Evolutionary conservation across 148 eudicot genomes (phyloP), one percentile per base, ranked within the genome.

Genomic region (Spergularia marina): DNA sequence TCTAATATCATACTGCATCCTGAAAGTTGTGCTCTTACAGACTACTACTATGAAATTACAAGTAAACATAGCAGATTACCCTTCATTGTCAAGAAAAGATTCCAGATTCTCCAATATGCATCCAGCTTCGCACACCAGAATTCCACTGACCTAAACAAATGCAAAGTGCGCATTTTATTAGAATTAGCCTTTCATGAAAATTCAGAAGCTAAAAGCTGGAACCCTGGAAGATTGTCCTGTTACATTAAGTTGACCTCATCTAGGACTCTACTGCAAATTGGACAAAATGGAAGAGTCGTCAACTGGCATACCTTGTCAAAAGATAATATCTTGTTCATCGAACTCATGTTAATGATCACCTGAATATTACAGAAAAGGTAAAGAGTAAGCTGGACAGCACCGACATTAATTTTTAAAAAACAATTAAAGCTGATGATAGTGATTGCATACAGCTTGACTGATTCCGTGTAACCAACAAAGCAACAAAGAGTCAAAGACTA

Each of bases 51-150:
- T 41, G 34, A 65, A 40, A 65, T 12, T 39, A 67, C 9, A 18
- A 58, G 75, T 77, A 73, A 40, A 76, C 71, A 69, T n/a, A 57
- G 71, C 8, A 73, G 40, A 82, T 82, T 87, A 94, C 98, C 98
- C 97, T 83, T 94, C 84, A 81, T 75, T 88, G 62, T 92, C 97
- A 77, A 94, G 81, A 83, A 91, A 90, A 81, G 90, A 84, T 74
- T 90, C 86, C 73, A 94, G 88, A 78, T 94, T 92, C 80, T 92
- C 98, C 89, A 94, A 81, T 82, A 94, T 89, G 91, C 98, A 94
- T 82, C 98, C 98, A 60, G 97, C 98, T 88, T 92, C 98, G 83
- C 97, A 94, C 20, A 92, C 98, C 75, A 94, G 85, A 81, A 94
- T 81, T 74, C 98, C 98, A 75, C 98, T 90, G 72, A 84, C 91